These are phyloP conservation scores for Knufia petricola DNA, from an alignment of 2,329 filamentous ascomycete species.

Conservation along the genomic window DNA sequence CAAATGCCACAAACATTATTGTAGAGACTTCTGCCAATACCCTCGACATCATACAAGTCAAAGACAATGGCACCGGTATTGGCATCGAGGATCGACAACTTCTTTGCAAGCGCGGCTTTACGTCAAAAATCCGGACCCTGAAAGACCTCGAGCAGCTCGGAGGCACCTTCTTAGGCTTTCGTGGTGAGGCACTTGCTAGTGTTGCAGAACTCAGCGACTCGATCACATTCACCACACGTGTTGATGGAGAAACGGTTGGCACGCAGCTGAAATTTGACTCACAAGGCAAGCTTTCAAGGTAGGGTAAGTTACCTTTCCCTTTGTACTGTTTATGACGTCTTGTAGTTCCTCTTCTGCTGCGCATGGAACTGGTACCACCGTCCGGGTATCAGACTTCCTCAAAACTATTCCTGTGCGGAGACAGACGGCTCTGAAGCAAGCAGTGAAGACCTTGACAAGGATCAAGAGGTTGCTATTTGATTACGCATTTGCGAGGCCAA, in stretches of 20 bases:
- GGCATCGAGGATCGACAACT: constrained; percentile 44
- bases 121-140: constrained; percentile 53
- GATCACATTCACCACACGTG: constrained; percentile 46
- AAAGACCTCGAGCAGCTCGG: constrained; percentile 48
- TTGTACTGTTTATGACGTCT: constrained; percentile 18
- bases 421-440: constrained; percentile 44
- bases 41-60: constrained; percentile 53
- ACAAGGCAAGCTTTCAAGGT: constrained; percentile 42
- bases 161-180: constrained; percentile 51
- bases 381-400: constrained; percentile 49
- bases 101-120: constrained; percentile 50
- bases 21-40: constrained; percentile 52
- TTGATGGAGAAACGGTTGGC: constrained; percentile 48
- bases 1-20: constrained; percentile 46
- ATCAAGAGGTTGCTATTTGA: constrained; percentile 47
- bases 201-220: constrained; percentile 48
- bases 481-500: constrained; percentile 51
- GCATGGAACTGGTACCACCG: constrained; percentile 51
- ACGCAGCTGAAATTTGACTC: constrained; percentile 42
- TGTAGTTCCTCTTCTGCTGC: constrained; percentile 37
- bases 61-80: constrained; percentile 56
- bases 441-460: constrained; percentile 40
- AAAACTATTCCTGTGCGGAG: constrained; percentile 50
- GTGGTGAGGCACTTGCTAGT: constrained; percentile 56
- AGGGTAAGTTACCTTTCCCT: constrained; percentile 15